Evolutionary conservation across 1,284 basidiomycete species (phyloP).

Genomic region (Apiotrichum laibachii): DNA sequence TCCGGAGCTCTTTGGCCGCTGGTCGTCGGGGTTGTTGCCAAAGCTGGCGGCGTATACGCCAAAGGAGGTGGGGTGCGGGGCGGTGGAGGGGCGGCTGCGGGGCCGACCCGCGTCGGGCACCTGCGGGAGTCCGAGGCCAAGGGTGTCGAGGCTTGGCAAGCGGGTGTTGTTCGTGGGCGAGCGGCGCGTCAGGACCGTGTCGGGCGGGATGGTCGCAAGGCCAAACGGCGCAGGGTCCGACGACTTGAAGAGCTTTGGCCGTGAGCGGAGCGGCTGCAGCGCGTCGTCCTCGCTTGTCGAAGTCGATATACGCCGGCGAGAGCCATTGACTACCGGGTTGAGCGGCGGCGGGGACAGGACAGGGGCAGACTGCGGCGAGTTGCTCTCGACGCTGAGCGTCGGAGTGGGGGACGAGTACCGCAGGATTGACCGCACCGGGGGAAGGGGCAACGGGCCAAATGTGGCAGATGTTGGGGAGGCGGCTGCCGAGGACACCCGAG

Average conservation of each 20-base stretch:
- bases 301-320: conserved; percentile 27
- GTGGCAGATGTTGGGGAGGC: background rate
- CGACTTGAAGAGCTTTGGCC: conserved; percentile 17
- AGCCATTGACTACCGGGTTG: conserved; percentile 5
- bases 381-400: conserved; percentile 3
- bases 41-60: conserved; percentile 2
- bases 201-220: background rate
- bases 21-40: background rate
- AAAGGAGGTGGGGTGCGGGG: conserved; percentile 18
- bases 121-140: conserved; percentile 38
- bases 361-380: background rate
- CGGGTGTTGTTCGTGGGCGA: background rate
- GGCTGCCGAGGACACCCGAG: background rate
- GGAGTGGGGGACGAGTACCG: conserved; percentile 2
- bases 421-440: conserved; percentile 8
- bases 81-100: conserved; percentile 28
- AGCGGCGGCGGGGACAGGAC: conserved; percentile 22
- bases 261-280: conserved; percentile 29
- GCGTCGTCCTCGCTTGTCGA: conserved; percentile 44
- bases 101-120: conserved; percentile 29
- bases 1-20: background rate
- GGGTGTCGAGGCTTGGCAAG: conserved; percentile 38
- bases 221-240: background rate
- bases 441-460: background rate
- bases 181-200: background rate